Conservation (phyloP, 2,329 filamentous ascomycete species). For the Penicillium hesseltinei region DNA sequence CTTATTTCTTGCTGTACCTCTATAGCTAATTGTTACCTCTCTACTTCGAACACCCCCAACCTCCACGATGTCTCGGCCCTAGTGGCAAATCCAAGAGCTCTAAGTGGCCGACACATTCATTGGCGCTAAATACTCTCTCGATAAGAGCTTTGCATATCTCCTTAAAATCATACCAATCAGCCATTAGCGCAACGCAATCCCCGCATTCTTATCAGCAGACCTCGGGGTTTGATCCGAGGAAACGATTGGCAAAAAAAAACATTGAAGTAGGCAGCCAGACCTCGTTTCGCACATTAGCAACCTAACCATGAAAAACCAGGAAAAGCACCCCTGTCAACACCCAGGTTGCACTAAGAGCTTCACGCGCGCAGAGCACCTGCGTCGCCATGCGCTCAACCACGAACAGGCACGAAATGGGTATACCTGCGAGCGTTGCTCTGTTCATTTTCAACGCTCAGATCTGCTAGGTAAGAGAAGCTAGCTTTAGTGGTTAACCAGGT, state of each 20-base stretch:
- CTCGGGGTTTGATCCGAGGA: slow-evolving; percentile 10
- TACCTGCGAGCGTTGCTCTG: slow-evolving; percentile 59
- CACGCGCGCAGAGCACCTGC: slow-evolving; percentile 58
- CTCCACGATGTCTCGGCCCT: not conserved
- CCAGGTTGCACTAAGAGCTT: slow-evolving; percentile 41
- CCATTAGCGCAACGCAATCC: slow-evolving; percentile 3
- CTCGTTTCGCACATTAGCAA: not conserved
- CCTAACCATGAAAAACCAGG: slow-evolving; percentile 3
- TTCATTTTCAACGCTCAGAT: slow-evolving; percentile 62
- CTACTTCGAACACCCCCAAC: not conserved
- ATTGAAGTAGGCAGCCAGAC: not conserved
- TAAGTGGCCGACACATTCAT: not conserved
- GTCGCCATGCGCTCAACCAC: slow-evolving; percentile 59
- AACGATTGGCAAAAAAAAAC: not conserved
- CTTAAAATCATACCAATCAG: slow-evolving; percentile 9
- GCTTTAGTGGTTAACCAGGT: not conserved
- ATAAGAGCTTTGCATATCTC: not conserved
- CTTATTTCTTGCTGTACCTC: too few relatives aligned
- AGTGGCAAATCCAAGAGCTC: not conserved
- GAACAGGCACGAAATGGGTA: slow-evolving; percentile 47
- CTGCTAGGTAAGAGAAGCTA: slow-evolving; percentile 49
- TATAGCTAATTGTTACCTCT: too few relatives aligned
- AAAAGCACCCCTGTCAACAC: slow-evolving; percentile 16
- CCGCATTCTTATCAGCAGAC: slow-evolving; percentile 21
- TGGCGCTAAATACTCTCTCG: too few relatives aligned